phyloP scores from a whole-genome alignment of 2,329 filamentous ascomycete genomes.

The Didymella segeticola region DNA sequence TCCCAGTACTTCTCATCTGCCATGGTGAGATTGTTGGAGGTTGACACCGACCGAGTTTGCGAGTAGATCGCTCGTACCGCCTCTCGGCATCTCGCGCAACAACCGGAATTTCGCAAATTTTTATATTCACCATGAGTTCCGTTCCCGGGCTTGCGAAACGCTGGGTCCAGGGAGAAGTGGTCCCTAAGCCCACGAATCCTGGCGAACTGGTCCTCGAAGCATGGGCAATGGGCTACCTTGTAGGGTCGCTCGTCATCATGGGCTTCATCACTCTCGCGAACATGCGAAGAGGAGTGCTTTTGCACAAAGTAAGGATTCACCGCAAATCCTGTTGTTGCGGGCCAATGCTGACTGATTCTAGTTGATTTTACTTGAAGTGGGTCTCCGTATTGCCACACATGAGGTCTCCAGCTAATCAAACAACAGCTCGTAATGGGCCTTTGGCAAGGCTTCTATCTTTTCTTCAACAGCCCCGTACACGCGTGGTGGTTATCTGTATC shows the following conservation, averaged over 20 bases:
- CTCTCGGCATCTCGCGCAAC: slow-evolving; percentile 23
- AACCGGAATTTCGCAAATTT: slow-evolving; percentile 23
- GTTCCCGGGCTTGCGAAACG: slow-evolving; percentile 18
- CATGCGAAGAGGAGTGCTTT: slow-evolving; percentile 55
- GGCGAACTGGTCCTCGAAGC: slow-evolving; percentile 48
- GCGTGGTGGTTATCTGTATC: slow-evolving; percentile 70
- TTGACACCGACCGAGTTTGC: slow-evolving; percentile 18
- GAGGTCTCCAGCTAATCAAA: slow-evolving; percentile 16
- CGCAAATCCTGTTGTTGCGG: background rate
- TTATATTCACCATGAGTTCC: slow-evolving; percentile 27
- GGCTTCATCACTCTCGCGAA: slow-evolving; percentile 57
- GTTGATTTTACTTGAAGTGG: slow-evolving; percentile 58
- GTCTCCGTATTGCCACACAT: slow-evolving; percentile 1
- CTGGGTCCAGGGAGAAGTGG: slow-evolving; percentile 25
- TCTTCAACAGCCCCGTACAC: slow-evolving; percentile 62
- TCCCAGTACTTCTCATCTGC: slow-evolving; percentile 16
- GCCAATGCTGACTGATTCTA: slow-evolving; percentile 27
- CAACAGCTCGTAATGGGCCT: slow-evolving; percentile 62
- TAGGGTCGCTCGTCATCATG: slow-evolving; percentile 57
- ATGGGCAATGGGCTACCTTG: slow-evolving; percentile 51
- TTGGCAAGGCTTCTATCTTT: slow-evolving; percentile 66
- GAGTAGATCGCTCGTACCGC: slow-evolving; percentile 31
- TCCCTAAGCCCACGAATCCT: slow-evolving; percentile 41
- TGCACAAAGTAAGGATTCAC: slow-evolving; percentile 52
- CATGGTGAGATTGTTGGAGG: slow-evolving; percentile 28